Conservation (phyloP, 805 yeast species). For the Teunomyces lycoperdinae region DNA sequence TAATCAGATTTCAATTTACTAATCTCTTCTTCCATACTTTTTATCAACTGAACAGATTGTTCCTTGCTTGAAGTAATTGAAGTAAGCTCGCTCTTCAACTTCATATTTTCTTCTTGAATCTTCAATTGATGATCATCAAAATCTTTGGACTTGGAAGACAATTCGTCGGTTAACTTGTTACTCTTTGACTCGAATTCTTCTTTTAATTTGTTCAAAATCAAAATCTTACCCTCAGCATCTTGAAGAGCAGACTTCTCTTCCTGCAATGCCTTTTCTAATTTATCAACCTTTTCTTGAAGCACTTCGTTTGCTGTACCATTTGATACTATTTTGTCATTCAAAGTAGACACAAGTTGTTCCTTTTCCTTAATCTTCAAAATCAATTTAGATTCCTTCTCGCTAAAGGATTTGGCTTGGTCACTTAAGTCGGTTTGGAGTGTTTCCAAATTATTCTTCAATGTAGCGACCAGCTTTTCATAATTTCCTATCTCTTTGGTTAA, state of each 20-base stretch:
- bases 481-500: not conserved
- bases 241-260: not conserved
- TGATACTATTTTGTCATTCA: not conserved
- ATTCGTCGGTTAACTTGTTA: not conserved
- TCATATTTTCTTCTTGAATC: not conserved
- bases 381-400: not conserved
- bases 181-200: not conserved
- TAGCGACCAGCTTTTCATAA: not conserved
- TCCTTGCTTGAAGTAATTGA: not conserved
- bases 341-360: not conserved
- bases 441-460: not conserved
- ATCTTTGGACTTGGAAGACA: not conserved
- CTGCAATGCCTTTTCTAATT: not conserved
- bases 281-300: not conserved
- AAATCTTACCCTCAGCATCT: not conserved
- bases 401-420: constrained; percentile 1
- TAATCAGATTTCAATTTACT: not conserved
- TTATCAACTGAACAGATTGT: not conserved
- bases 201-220: not conserved
- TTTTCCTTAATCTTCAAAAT: not conserved
- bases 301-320: not conserved
- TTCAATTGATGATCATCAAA: not conserved
- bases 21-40: not conserved
- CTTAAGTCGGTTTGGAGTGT: constrained; percentile 3
- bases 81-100: not conserved